phyloP scores from a whole-genome alignment of 805 yeast species.

The Blastobotrys chiropterorum region DNA sequence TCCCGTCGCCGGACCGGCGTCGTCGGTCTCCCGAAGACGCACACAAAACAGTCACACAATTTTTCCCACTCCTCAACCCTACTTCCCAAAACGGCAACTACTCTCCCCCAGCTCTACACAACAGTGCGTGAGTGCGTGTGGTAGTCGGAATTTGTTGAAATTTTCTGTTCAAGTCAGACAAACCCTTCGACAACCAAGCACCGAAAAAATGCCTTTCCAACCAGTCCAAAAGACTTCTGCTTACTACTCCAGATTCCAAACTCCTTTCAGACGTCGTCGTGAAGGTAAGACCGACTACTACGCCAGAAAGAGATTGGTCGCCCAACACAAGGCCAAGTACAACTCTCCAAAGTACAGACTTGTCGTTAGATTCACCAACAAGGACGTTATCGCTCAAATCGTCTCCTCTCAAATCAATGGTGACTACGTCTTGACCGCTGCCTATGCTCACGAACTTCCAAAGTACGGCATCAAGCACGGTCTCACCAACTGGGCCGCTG shows the following conservation, averaged over 20 bases:
- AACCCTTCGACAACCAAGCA: slow-evolving; percentile 5
- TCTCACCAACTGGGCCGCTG: slow-evolving; percentile 99
- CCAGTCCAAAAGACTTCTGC: slow-evolving; percentile 74
- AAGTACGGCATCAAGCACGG: slow-evolving; percentile 96
- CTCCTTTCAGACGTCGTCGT: slow-evolving; percentile 99
- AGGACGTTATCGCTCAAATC: slow-evolving; percentile 97
- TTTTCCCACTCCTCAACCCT: slow-evolving; percentile 1
- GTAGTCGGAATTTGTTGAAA: background rate
- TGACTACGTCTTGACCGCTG: slow-evolving; percentile 93
- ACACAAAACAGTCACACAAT: background rate
- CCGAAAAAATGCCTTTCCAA: slow-evolving; percentile 65
- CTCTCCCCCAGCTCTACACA: background rate
- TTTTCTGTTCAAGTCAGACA: background rate
- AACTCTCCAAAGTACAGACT: slow-evolving; percentile 99
- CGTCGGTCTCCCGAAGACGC: background rate
- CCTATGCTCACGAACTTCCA: slow-evolving; percentile 99
- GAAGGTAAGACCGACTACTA: slow-evolving; percentile 99
- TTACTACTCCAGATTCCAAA: slow-evolving; percentile 99
- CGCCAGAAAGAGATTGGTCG: slow-evolving; percentile 98
- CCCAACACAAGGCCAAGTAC: slow-evolving; percentile 99
- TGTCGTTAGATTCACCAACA: slow-evolving; percentile 99
- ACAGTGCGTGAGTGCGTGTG: too few species aligned
- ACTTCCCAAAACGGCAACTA: background rate
- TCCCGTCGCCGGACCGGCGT: background rate
- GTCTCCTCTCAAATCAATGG: slow-evolving; percentile 96